phyloP scores from a whole-genome alignment of 495 filamentous ascomycete species.

The Daldinia bambusicola region DNA sequence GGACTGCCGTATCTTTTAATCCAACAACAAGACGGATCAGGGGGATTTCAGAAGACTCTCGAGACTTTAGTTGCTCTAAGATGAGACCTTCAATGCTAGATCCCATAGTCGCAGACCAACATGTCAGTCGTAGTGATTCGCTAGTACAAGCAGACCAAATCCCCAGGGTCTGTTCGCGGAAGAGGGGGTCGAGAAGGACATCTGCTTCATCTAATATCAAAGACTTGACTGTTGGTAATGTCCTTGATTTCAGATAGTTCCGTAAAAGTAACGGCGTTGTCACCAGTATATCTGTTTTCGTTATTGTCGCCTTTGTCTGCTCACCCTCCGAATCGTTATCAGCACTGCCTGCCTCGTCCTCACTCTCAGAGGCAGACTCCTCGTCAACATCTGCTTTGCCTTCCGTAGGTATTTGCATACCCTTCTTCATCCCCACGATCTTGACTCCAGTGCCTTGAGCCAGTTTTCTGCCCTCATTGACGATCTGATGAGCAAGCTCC shows the following conservation, averaged over 20 bases:
- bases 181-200: conserved; percentile 89
- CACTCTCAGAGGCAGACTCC: conserved; percentile 47
- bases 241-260: conserved; percentile 71
- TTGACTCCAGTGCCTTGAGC: conserved; percentile 79
- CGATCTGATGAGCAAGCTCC: conserved; percentile 91
- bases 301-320: conserved; percentile 54
- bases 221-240: conserved; percentile 70
- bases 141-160: conserved; percentile 84
- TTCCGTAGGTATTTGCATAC: conserved; percentile 72
- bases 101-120: conserved; percentile 98
- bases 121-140: conserved; percentile 71
- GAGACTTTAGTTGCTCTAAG: conserved; percentile 60
- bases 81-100: conserved; percentile 87
- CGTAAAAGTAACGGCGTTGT: conserved; percentile 85
- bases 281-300: conserved; percentile 85
- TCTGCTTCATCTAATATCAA: conserved; percentile 95
- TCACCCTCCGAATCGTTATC: conserved; percentile 54
- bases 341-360: conserved; percentile 55
- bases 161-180: conserved; percentile 86
- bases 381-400: conserved; percentile 49
- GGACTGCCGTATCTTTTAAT: conserved; percentile 92
- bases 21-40: conserved; percentile 90
- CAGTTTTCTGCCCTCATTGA: conserved; percentile 89
- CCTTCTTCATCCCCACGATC: conserved; percentile 84
- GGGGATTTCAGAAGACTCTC: conserved; percentile 64